A percentile compares a stretch with the other conserved stretches of the same genome.
phyloP scores from a whole-genome alignment of 148 eudicot genomes.

The Diospyros kaki region DNA sequence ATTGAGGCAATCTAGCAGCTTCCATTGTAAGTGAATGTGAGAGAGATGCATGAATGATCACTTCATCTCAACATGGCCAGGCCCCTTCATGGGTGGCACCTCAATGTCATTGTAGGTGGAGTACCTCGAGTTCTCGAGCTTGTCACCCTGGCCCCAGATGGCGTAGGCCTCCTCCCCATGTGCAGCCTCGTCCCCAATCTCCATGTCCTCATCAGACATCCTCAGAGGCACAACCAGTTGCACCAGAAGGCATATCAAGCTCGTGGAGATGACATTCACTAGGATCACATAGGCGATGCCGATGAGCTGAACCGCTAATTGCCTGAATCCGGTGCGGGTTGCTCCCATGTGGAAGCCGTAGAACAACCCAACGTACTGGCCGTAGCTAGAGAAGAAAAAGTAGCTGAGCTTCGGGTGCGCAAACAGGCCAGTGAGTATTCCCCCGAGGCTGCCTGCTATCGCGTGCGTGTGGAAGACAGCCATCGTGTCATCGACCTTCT shows the following conservation, averaged over 20 bases:
- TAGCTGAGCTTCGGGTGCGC: conserved; percentile 20
- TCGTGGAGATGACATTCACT: conserved; percentile 13
- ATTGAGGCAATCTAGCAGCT: no score
- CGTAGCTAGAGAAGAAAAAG: conserved; percentile 11
- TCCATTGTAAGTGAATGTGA: no score
- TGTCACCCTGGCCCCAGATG: conserved; percentile 18
- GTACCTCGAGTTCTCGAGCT: conserved; percentile 9
- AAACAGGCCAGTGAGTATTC: conserved; percentile 28
- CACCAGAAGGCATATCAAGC: conserved; percentile 16
- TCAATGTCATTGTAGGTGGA: conserved; percentile 1
- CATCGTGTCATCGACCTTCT: conserved; percentile 35
- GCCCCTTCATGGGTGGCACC: neutral
- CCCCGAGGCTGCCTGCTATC: conserved; percentile 32
- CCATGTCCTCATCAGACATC: conserved; percentile 19
- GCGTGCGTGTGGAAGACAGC: conserved; percentile 36
- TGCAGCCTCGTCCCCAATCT: conserved; percentile 20
- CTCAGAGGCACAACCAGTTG: conserved; percentile 20
- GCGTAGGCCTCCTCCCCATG: conserved; percentile 26
- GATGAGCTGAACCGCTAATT: conserved; percentile 12
- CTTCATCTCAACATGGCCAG: neutral
- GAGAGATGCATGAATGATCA: neutral
- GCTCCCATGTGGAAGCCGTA: conserved; percentile 5
- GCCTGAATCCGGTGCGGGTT: conserved; percentile 8
- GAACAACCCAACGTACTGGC: conserved; percentile 14
- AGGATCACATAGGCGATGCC: conserved; percentile 13